Base-by-base conservation (phyloP, 805 yeast genomes). In the Candida vaughaniae region DNA sequence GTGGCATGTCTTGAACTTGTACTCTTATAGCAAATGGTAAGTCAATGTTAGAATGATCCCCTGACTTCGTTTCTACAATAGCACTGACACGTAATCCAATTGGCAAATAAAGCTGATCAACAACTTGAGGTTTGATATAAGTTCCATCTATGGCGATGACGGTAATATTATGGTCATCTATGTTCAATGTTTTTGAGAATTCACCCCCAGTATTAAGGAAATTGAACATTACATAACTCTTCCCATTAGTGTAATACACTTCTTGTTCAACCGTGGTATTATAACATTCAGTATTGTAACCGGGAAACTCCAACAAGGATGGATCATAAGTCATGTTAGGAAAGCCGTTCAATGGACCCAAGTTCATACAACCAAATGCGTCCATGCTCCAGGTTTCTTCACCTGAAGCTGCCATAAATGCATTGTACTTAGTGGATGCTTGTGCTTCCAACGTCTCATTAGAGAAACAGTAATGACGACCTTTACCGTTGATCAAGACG, bases 191-290 rank as follows among this genome's bases (percentile, higher is more conserved):
- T 43, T 61, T 62, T 25, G 58, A 54, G 40, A 53, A 58, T 38
- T 56, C 60, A 9, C 64, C 64, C 3, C 68, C 66, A n/a, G 57
- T 45, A 34, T 62, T 62, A 19, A 61, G 42, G 16, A 62, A 33
- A 35, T 54, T 59, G 22, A 61, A 29, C 36, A 55, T 57, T 25
- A 53, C 50, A 57, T 59, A 61, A 2, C 30, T 33, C 14, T 40
- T 17, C 12, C 43, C 48, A 16, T 53, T 42, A 10, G 62, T 55
- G 17, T 42, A 52, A 25, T 50, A 41, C n/a, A 46, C 42, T 37
- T 47, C 52, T 22, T 47, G 31, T 1, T 45, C 52, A 1, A 52
- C 26, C 10, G 30, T 30, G 3, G 62, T 51, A 6, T 53, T 45
- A 29, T 38, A 33, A 38, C 64, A 60, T 3, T 37, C 38, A 7